Evolutionary conservation across 2,329 filamentous ascomycete species (phyloP), one percentile per base, ranked within the genome.

Genomic region (Phaeoacremonium minimum): DNA sequence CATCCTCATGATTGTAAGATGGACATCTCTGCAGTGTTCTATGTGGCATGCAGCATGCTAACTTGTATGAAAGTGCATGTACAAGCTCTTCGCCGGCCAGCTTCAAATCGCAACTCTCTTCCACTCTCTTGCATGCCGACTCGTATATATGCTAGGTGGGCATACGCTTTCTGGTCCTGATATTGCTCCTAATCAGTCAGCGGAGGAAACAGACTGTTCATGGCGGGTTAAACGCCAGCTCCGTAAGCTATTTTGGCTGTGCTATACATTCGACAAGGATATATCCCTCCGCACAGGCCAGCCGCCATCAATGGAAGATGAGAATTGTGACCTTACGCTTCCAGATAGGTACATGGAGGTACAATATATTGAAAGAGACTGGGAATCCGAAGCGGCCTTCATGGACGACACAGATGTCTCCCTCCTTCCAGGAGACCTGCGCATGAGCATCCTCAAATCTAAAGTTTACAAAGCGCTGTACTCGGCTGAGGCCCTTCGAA

Each of bases 181-280:
- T n/a, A 19, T 41, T 4, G 15, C 14, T 26, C 22, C 7, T 8
- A 26, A 12, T 8, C 36, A 15, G 15, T 15, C 20, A 8, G 16
- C 15, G n/a, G n/a, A n/a, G n/a, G n/a, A n/a, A n/a, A n/a, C n/a
- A n/a, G n/a, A n/a, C n/a, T n/a, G n/a, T n/a, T n/a, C 30, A 4
- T 46, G 56, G 30, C 56, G 57, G 2, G 47, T 53, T 30, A 47
- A 51, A 28, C 49, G 53, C 7, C 58, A 66, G 18, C 43, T 66
- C 0, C 58, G 67, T 4, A 47, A 55, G 18, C 37, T 77, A 0
- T 79, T 79, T 46, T 79, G 75, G 73, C 45, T 77, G 6, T 68
- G 66, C 42, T 78, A 75, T 38, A 60, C 59, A 3, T 52, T 75
- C 8, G 75, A 80, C 44, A 78, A 75, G 41, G 74, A 78, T n/a